Base-by-base conservation (phyloP, 176 grass and related monocot species). In the Triticum monococcum region DNA sequence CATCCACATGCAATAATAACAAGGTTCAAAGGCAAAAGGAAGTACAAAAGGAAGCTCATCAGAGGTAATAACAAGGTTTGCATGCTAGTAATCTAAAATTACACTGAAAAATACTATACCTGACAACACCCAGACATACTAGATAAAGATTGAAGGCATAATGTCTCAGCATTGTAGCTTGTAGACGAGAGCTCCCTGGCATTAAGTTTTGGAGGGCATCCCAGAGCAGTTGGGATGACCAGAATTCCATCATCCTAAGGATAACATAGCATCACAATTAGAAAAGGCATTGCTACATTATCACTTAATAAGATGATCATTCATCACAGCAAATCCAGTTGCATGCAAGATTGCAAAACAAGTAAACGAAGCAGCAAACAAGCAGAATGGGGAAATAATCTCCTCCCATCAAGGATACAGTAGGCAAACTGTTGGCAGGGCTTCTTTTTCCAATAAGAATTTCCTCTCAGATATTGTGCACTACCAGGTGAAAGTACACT, bases 111-210 rank as follows among this genome's bases (percentile, higher is more conserved):
- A 12, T 59, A 83, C 18, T 66, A 33, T 93, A 99, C 97, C 94
- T 99, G 94, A 80, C 97, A 99, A 89, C 97, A 97, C 36, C 97
- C 94, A 81, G 97, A 97, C 94, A 99, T 94, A 46, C 94, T 94
- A 86, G 94, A 87, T 91, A 97, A 87, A 89, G 94, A 84, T 23
- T 84, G 69, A 80, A 99, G 89, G 83, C 83, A 90, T 22, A 90
- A 79, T 64, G 83, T 93, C 77, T 85, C 82, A 82, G 56, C 25
- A 79, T 91, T 92, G 85, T 93, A 97, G 82, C 87, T 88, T 41
- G 85, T 83, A 77, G 94, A 96, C 40, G 85, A 90, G 41, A 99
- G 85, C 77, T 97, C 94, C 87, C 84, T 96, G 38, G 92, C 33
- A 32, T 89, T 97, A 80, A 94, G 56, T 85, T 99, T 99, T 66